These are phyloP conservation scores for Spirogloea muscicola DNA, from an alignment of 139 green algal species.

Conservation along the genomic window DNA sequence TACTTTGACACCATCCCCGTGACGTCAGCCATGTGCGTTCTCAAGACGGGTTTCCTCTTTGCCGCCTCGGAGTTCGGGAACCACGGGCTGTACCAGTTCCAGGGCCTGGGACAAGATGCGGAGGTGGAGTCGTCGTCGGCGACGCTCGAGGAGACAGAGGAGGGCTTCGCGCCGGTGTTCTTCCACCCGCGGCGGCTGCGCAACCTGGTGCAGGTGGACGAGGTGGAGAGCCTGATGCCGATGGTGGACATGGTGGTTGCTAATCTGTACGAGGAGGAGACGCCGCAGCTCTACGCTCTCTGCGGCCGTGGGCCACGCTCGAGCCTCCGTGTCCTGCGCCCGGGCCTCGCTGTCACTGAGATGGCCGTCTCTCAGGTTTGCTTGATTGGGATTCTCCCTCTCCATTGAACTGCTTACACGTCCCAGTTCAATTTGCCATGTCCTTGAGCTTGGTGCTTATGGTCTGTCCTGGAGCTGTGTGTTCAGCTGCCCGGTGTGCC, in stretches of 20 bases:
- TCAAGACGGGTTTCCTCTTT: constrained; percentile 96
- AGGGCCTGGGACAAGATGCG: constrained; percentile 91
- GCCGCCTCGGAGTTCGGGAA: constrained; percentile 92
- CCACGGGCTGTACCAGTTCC: constrained; percentile 96
- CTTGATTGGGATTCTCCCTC: too few relatives aligned
- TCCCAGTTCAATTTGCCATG: too few relatives aligned
- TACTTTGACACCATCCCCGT: constrained; percentile 95
- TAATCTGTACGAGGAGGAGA: constrained; percentile 62
- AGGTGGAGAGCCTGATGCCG: constrained; percentile 78
- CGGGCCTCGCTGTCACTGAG: constrained; percentile 85
- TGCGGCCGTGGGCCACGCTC: constrained; percentile 77
- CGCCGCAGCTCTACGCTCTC: constrained; percentile 85
- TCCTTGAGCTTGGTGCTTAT: too few relatives aligned
- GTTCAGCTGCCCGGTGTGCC: constrained; percentile 83
- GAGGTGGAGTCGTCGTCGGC: constrained; percentile 73
- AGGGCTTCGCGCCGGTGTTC: constrained; percentile 79
- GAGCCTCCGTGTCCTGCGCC: constrained; percentile 80
- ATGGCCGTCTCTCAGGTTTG: constrained; percentile 82
- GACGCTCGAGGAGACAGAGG: constrained; percentile 73
- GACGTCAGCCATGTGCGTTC: constrained; percentile 76
- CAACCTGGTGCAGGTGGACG: constrained; percentile 81
- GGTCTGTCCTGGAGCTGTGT: too few relatives aligned
- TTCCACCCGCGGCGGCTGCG: constrained; percentile 82
- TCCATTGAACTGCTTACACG: too few relatives aligned
- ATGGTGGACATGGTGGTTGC: constrained; percentile 89